Percentiles rank a stretch among this genome's conserved stretches.
phyloP scores from a whole-genome alignment of 1,284 basidiomycete species.

The Austroboletus novae-zelandiae region DNA sequence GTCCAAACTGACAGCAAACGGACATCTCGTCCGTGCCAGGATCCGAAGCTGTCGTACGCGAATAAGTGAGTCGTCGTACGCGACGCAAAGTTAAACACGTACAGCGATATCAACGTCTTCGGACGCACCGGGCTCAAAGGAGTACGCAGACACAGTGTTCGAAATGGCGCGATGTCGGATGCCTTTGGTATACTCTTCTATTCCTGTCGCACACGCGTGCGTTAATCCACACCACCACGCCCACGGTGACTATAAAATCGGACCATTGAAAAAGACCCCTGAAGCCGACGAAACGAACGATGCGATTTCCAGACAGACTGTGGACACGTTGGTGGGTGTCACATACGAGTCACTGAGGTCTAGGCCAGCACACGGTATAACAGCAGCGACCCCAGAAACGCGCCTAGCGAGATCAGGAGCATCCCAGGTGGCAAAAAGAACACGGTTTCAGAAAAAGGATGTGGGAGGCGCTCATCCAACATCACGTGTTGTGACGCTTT shows the following conservation, averaged over 20 bases:
- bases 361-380: not conserved
- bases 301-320: slow-evolving; percentile 24
- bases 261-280: slow-evolving; percentile 35
- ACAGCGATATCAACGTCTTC: not conserved
- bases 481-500: too few relatives aligned
- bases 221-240: not conserved
- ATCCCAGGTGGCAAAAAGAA: slow-evolving; percentile 1
- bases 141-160: not conserved
- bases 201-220: too few relatives aligned
- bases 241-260: slow-evolving; percentile 1
- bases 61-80: not conserved
- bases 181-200: too few relatives aligned
- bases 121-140: not conserved
- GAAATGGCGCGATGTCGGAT: not conserved
- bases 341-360: too few relatives aligned
- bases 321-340: slow-evolving; percentile 4
- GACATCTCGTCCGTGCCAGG: slow-evolving; percentile 36
- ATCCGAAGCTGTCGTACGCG: slow-evolving; percentile 28
- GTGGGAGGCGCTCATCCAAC: too few relatives aligned
- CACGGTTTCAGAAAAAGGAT: slow-evolving; percentile 2
- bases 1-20: slow-evolving; percentile 28
- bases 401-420: slow-evolving; percentile 5
- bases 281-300: slow-evolving; percentile 29
- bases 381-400: slow-evolving; percentile 12
- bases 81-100: not conserved